phyloP scores from a whole-genome alignment of 2,329 filamentous ascomycete species.

The Sarocladium strictum region DNA sequence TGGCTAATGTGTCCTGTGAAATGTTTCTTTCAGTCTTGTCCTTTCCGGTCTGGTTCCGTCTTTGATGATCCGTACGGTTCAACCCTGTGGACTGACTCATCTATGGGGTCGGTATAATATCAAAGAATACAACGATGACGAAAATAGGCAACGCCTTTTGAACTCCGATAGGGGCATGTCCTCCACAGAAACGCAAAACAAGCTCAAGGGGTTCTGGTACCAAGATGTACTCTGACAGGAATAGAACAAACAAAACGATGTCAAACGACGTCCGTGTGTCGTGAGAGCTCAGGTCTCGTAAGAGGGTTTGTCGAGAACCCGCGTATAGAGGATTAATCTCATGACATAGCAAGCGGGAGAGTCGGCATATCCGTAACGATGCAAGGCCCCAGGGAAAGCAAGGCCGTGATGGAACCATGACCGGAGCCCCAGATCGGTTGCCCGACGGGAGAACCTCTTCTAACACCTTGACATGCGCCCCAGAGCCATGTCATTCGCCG shows the following conservation, averaged over 20 bases:
- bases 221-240: background rate
- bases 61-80: background rate
- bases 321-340: no score
- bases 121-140: background rate
- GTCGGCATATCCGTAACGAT: no score
- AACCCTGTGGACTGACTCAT: background rate
- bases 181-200: conserved; percentile 2
- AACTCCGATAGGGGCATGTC: conserved; percentile 6
- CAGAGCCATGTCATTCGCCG: no score
- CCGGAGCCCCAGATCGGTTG: no score
- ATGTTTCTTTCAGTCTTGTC: background rate
- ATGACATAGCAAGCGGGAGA: no score
- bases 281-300: no score
- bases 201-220: background rate
- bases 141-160: background rate
- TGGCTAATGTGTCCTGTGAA: background rate
- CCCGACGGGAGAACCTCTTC: no score
- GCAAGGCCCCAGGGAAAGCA: no score
- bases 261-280: background rate
- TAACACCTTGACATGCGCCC: no score
- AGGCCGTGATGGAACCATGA: no score
- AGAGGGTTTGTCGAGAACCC: no score
- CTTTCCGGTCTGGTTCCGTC: background rate
- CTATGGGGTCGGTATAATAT: background rate
- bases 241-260: background rate